Conservation (phyloP, 164 flowering plant species). For the Sedum album region DNA sequence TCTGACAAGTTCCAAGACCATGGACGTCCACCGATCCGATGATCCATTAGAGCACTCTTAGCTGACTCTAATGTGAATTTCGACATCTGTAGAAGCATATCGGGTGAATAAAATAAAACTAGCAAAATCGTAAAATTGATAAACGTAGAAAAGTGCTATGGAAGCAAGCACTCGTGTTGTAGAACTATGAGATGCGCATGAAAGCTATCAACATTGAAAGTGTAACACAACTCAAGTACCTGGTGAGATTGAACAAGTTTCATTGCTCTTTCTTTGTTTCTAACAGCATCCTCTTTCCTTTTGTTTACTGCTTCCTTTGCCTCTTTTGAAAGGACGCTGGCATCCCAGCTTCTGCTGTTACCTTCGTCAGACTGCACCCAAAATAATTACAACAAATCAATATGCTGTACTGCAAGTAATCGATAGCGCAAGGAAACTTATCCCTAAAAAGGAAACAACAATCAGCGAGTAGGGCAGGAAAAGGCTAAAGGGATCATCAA, state of each 20-base stretch:
- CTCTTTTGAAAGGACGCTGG: not conserved
- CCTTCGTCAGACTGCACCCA: not conserved
- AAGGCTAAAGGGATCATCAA: not conserved
- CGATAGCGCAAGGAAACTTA: not conserved
- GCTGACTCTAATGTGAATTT: not conserved
- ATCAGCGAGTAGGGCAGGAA: not conserved
- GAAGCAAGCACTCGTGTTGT: too few relatives aligned
- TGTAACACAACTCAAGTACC: not conserved
- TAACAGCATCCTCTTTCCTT: not conserved
- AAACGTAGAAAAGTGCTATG: not conserved
- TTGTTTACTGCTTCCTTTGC: not conserved
- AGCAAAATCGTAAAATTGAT: not conserved
- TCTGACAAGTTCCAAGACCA: not conserved
- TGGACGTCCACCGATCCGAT: not conserved
- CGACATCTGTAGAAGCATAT: not conserved
- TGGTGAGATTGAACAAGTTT: not conserved
- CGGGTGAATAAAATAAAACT: not conserved
- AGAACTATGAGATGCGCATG: not conserved
- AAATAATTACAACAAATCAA: not conserved
- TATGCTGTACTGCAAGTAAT: too few relatives aligned
- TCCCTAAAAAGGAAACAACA: not conserved
- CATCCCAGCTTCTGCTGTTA: not conserved
- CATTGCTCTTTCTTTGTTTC: not conserved
- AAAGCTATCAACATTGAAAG: not conserved
- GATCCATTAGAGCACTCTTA: not conserved